phyloP scores from a whole-genome alignment of 2,329 filamentous ascomycete genomes.

The Microsporum ferrugineum region DNA sequence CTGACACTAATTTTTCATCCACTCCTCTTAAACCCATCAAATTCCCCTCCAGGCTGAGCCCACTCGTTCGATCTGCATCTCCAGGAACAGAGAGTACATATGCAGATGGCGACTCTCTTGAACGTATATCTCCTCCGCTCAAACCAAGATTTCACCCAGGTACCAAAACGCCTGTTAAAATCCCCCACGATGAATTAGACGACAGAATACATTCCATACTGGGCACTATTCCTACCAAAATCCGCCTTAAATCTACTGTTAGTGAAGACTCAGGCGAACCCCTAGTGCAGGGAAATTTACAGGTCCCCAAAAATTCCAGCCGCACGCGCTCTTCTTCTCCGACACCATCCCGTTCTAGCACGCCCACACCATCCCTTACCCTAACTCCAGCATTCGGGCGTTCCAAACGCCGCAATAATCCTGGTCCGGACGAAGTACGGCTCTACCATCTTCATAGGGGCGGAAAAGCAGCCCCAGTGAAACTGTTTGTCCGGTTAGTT shows the following conservation, averaged over 20 bases:
- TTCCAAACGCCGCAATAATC: slow-evolving; percentile 21
- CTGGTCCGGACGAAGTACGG: slow-evolving; percentile 48
- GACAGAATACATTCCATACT: slow-evolving; percentile 71
- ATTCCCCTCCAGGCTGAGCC: neutral
- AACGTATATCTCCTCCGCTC: neutral
- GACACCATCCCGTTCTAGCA: slow-evolving; percentile 38
- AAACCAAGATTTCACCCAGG: neutral
- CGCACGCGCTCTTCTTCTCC: slow-evolving; percentile 22
- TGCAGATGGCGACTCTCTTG: neutral
- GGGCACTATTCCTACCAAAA: slow-evolving; percentile 64
- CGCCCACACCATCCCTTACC: slow-evolving; percentile 56
- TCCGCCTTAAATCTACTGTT: slow-evolving; percentile 53
- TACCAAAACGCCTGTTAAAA: slow-evolving; percentile 15
- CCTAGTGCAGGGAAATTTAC: slow-evolving; percentile 18
- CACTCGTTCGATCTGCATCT: neutral
- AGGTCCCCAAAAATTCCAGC: neutral
- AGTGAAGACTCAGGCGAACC: slow-evolving; percentile 27
- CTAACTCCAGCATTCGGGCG: slow-evolving; percentile 47
- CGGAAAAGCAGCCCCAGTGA: slow-evolving; percentile 77
- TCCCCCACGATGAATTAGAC: slow-evolving; percentile 57
- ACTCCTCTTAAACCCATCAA: neutral
- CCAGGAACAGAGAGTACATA: neutral
- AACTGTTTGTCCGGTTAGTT: slow-evolving; percentile 85
- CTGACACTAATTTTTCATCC: neutral
- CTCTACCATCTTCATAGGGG: slow-evolving; percentile 82